These are phyloP conservation scores for Amylostereum chailletii DNA, from an alignment of 1,284 basidiomycete genomes.

Conservation along the genomic window DNA sequence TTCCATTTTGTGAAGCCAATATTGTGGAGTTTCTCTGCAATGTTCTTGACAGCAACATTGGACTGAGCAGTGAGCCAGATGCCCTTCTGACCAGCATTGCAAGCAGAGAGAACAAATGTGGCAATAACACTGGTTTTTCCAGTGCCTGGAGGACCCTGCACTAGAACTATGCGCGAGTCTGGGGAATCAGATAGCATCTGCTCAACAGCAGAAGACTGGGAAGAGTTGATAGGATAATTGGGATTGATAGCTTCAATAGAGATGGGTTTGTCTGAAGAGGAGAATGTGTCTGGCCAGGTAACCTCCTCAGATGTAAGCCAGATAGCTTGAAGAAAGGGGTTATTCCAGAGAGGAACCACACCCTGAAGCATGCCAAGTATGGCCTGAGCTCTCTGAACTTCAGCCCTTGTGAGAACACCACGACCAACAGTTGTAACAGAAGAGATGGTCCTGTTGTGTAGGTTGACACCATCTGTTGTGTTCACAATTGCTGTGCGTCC, in stretches of 20 bases:
- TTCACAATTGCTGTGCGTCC: constrained; percentile 18
- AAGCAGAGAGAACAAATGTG: constrained; percentile 37
- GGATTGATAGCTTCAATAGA: constrained; percentile 11
- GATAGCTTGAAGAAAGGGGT: constrained; percentile 49
- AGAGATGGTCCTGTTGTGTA: constrained; percentile 18
- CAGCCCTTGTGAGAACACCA: constrained; percentile 44
- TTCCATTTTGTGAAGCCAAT: constrained; percentile 39
- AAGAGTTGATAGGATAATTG: constrained; percentile 35
- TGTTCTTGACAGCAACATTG: constrained; percentile 63
- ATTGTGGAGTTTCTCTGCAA: constrained; percentile 49
- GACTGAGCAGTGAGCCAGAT: constrained; percentile 70
- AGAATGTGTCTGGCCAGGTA: constrained; percentile 20
- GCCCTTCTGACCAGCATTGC: constrained; percentile 29
- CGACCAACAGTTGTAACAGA: constrained; percentile 33
- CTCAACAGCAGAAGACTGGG: constrained; percentile 44
- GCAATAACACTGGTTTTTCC: constrained; percentile 62
- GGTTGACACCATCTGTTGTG: constrained; percentile 4
- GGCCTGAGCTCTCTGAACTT: constrained; percentile 31
- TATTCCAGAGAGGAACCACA: constrained; percentile 27
- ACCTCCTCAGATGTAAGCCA: constrained; percentile 12
- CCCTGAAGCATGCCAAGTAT: constrained; percentile 47
- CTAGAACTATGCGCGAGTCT: constrained; percentile 31
- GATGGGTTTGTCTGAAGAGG: constrained; percentile 6
- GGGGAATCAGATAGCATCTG: constrained; percentile 39
- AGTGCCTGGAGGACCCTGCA: constrained; percentile 51